A percentile compares a stretch with the other conserved stretches of the same genome.
Evolutionary conservation across 1,284 basidiomycete species (phyloP).

Genomic region (Singerocomus rubriflavus): DNA sequence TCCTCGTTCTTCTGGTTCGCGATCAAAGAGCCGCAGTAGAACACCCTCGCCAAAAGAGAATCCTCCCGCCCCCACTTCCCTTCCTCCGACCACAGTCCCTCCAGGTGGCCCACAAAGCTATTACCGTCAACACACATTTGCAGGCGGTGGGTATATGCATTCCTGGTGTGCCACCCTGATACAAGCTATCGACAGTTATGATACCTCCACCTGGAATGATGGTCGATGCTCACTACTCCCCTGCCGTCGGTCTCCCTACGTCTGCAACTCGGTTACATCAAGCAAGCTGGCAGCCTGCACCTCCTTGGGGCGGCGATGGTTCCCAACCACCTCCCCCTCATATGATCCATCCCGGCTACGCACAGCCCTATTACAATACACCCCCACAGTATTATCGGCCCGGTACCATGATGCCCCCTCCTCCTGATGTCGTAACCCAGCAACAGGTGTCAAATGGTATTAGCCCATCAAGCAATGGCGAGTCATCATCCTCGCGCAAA

Average conservation of each 20-base stretch:
- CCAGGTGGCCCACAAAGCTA: conserved; percentile 50
- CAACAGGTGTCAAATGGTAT: conserved; percentile 18
- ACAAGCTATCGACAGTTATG: conserved; percentile 12
- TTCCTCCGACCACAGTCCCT: conserved; percentile 31
- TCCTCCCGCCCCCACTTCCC: conserved; percentile 24
- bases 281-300: conserved; percentile 40
- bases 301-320: conserved; percentile 34
- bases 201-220: conserved; percentile 34
- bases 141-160: conserved; percentile 29
- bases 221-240: conserved; percentile 35
- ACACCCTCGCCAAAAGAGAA: conserved; percentile 47
- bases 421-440: conserved; percentile 11
- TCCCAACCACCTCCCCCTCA: conserved; percentile 31
- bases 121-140: conserved; percentile 58
- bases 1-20: conserved; percentile 42
- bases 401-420: conserved; percentile 29
- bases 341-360: conserved; percentile 40
- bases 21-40: conserved; percentile 46
- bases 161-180: background rate
- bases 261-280: conserved; percentile 48
- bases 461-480: conserved; percentile 22
- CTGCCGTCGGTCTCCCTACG: conserved; percentile 44
- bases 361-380: conserved; percentile 42
- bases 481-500: conserved; percentile 30
- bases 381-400: conserved; percentile 51